Evolutionary conservation across 495 filamentous ascomycete genomes (phyloP).

Genomic region (Trichoderma virens): DNA sequence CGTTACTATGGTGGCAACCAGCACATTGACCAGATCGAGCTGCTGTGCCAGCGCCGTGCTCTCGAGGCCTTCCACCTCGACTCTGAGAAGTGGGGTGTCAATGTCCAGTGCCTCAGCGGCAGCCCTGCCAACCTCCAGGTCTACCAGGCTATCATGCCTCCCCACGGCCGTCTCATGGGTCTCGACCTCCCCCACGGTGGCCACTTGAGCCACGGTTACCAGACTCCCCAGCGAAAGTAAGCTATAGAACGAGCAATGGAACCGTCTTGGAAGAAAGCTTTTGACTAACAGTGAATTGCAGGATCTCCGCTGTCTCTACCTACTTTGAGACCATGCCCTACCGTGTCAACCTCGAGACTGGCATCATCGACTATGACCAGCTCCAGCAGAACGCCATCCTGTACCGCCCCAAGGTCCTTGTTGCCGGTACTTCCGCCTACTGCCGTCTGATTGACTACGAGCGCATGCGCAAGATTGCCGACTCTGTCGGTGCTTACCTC

Average conservation of each 20-base stretch:
- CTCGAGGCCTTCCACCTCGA: slow-evolving; percentile 87
- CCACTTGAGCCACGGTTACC: slow-evolving; percentile 97
- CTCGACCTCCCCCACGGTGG: slow-evolving; percentile 96
- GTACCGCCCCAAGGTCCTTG: slow-evolving; percentile 91
- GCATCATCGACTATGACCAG: slow-evolving; percentile 93
- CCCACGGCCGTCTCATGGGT: slow-evolving; percentile 95
- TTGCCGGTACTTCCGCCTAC: slow-evolving; percentile 97
- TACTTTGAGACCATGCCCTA: slow-evolving; percentile 96
- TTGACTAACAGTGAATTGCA: background rate
- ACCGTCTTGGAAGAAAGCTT: background rate
- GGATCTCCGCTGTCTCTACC: slow-evolving; percentile 84
- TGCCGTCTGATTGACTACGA: slow-evolving; percentile 96
- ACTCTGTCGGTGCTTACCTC: slow-evolving; percentile 89
- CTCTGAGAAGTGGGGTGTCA: slow-evolving; percentile 91
- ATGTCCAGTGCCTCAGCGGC: slow-evolving; percentile 90
- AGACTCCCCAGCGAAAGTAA: slow-evolving; percentile 85
- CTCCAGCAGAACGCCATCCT: slow-evolving; percentile 88
- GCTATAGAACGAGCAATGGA: slow-evolving; percentile 31
- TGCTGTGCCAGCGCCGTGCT: slow-evolving; percentile 91
- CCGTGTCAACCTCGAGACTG: slow-evolving; percentile 82
- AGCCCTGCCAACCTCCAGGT: slow-evolving; percentile 96
- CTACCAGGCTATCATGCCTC: slow-evolving; percentile 97
- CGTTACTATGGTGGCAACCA: slow-evolving; percentile 99
- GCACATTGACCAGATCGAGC: slow-evolving; percentile 94
- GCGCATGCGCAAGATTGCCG: slow-evolving; percentile 93